These are phyloP conservation scores for Phialocephala sp. DNA, from an alignment of 2,329 filamentous ascomycete genomes.

Conservation along the genomic window DNA sequence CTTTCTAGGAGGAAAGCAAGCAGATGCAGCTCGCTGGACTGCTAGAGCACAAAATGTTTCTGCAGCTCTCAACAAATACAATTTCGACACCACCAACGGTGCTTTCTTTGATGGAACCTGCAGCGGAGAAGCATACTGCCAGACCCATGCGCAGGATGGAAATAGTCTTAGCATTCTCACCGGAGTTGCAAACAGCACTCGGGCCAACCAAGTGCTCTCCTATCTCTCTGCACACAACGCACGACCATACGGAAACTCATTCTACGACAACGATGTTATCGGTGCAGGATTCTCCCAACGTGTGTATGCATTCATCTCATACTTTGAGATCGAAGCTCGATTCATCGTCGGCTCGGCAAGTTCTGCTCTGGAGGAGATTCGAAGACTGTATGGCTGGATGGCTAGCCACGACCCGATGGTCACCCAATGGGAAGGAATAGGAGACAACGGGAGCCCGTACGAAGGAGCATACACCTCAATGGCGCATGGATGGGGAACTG, in stretches of 20 bases:
- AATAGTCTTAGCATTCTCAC: constrained; percentile 54
- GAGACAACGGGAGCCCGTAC: constrained; percentile 49
- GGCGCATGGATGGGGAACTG: constrained; percentile 58
- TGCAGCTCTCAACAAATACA: constrained; percentile 44
- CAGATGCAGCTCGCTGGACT: constrained; percentile 49
- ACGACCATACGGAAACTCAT: constrained; percentile 55
- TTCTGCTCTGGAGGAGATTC: constrained; percentile 52
- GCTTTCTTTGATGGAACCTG: constrained; percentile 53
- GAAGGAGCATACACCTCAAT: constrained; percentile 54
- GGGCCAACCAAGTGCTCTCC: constrained; percentile 45
- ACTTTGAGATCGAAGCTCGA: constrained; percentile 58
- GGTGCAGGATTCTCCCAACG: constrained; percentile 48
- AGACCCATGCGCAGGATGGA: constrained; percentile 55
- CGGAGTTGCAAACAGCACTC: constrained; percentile 41
- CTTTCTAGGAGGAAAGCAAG: constrained; percentile 36
- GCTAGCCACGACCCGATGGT: constrained; percentile 50
- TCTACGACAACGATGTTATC: constrained; percentile 54
- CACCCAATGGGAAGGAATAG: constrained; percentile 60
- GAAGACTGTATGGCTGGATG: constrained; percentile 58
- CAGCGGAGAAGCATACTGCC: constrained; percentile 27
- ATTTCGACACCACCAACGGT: constrained; percentile 49
- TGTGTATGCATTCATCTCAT: constrained; percentile 59
- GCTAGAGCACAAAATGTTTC: constrained; percentile 46
- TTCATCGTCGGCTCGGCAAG: constrained; percentile 46
- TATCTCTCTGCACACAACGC: constrained; percentile 48